Conservation (phyloP, 2,329 filamentous ascomycete genomes). For the Xylaria polymorpha region DNA sequence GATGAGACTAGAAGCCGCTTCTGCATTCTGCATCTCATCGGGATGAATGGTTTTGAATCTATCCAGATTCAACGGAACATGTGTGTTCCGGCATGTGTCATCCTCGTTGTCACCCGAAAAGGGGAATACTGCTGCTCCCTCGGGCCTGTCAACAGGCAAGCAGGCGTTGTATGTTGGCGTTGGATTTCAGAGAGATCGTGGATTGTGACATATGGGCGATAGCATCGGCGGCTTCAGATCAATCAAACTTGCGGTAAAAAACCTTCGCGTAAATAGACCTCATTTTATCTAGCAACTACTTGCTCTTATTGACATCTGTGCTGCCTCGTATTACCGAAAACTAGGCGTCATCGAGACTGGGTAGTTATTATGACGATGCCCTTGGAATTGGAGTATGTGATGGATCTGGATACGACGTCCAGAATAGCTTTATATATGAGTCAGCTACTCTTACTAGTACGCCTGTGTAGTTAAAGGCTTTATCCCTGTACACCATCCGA, state of each 20-base stretch:
- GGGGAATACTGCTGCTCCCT: background rate
- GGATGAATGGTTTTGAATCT: conserved; percentile 13
- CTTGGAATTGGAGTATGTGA: background rate
- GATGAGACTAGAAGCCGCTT: background rate
- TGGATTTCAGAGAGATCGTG: conserved; percentile 25
- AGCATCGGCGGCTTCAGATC: conserved; percentile 26
- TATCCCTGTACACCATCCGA: background rate
- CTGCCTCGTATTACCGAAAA: background rate
- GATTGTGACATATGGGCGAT: conserved; percentile 24
- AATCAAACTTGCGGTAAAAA: conserved; percentile 13
- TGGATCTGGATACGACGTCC: background rate
- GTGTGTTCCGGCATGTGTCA: conserved; percentile 23
- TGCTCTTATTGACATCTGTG: background rate
- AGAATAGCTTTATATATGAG: background rate
- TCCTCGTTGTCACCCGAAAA: conserved; percentile 24
- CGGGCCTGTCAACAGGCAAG: conserved; percentile 16
- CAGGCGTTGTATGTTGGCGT: conserved; percentile 32
- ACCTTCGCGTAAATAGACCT: conserved; percentile 27
- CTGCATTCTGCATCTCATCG: background rate
- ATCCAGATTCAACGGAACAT: conserved; percentile 6
- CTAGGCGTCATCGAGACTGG: background rate
- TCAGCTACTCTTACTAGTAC: background rate
- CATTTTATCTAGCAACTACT: conserved; percentile 6
- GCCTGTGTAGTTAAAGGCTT: no score
- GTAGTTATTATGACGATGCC: background rate